These are phyloP conservation scores for Chenopodium quinoa DNA, from an alignment of 148 eudicot species.

Conservation along the genomic window DNA sequence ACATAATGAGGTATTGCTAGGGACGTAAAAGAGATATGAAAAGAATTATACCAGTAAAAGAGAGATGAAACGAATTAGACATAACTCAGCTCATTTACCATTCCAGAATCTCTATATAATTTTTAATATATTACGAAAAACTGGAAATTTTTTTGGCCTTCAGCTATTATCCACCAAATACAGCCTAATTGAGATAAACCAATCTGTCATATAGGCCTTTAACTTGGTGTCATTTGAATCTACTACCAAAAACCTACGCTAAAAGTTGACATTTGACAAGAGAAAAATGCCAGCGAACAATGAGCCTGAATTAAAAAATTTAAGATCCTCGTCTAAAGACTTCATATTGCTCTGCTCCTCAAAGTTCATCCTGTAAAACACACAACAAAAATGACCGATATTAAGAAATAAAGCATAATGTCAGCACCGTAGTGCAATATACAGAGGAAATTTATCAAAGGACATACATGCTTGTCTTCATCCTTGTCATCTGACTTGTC, in stretches of 20 bases:
- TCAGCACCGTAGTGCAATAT: background rate
- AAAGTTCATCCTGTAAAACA: constrained; percentile 82
- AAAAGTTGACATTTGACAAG: constrained; percentile 12
- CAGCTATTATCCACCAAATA: constrained; percentile 8
- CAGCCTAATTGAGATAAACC: constrained; percentile 22
- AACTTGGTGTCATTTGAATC: constrained; percentile 21
- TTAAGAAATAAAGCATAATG: background rate
- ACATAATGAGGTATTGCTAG: no score
- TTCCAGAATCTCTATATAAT: constrained; percentile 13
- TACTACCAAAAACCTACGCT: constrained; percentile 31
- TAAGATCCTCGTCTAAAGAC: constrained; percentile 8
- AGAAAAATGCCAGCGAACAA: constrained; percentile 15
- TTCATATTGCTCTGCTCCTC: constrained; percentile 22
- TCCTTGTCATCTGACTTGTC: constrained; percentile 34
- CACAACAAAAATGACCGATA: background rate
- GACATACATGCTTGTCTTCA: constrained; percentile 47
- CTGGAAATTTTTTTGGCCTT: constrained; percentile 10
- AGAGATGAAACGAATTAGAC: background rate
- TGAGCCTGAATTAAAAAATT: constrained; percentile 14
- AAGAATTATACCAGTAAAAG: background rate
- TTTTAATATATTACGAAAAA: constrained; percentile 7
- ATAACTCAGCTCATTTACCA: constrained; percentile 16
- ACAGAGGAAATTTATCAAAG: background rate
- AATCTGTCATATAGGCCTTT: constrained; percentile 15
- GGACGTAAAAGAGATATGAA: background rate